A percentile compares a stretch with the other conserved stretches of the same genome.
Conservation (phyloP, 306 rosid species). For the Hippophae tibetana region DNA sequence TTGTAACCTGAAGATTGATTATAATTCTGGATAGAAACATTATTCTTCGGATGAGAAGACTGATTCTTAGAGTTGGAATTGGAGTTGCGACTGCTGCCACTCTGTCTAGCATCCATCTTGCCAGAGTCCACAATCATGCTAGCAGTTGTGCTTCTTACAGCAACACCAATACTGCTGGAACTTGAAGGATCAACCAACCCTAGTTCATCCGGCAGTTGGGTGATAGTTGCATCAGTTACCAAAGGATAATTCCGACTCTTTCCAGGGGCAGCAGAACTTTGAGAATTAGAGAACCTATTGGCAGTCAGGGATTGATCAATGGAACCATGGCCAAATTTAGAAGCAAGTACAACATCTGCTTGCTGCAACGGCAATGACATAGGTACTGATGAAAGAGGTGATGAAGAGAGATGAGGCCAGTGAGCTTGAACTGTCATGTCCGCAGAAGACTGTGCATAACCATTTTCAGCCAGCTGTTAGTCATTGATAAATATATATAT, state of each 20-base stretch:
- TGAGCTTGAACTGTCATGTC: slow-evolving; percentile 80
- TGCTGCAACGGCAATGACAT: slow-evolving; percentile 63
- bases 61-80: slow-evolving; percentile 35
- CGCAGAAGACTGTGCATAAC: slow-evolving; percentile 55
- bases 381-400: slow-evolving; percentile 55
- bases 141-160: slow-evolving; percentile 30
- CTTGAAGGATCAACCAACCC: slow-evolving; percentile 53
- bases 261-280: slow-evolving; percentile 44
- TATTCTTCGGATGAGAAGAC: slow-evolving; percentile 37
- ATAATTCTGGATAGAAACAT: background rate
- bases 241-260: slow-evolving; percentile 44
- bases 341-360: slow-evolving; percentile 38
- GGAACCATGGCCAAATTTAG: slow-evolving; percentile 52
- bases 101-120: slow-evolving; percentile 40
- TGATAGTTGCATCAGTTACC: slow-evolving; percentile 42
- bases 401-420: slow-evolving; percentile 67
- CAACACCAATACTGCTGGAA: slow-evolving; percentile 31
- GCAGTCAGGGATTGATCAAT: slow-evolving; percentile 44
- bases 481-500: background rate
- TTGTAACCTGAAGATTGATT: slow-evolving; percentile 56
- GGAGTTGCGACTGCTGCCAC: slow-evolving; percentile 27
- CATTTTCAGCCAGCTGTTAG: slow-evolving; percentile 17
- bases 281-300: slow-evolving; percentile 47
- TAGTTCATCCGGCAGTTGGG: slow-evolving; percentile 71
- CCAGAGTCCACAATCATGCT: slow-evolving; percentile 29